Evolutionary conservation across 345 rosid genomes (phyloP).

Genomic region (Zanthoxylum bungeanum): DNA sequence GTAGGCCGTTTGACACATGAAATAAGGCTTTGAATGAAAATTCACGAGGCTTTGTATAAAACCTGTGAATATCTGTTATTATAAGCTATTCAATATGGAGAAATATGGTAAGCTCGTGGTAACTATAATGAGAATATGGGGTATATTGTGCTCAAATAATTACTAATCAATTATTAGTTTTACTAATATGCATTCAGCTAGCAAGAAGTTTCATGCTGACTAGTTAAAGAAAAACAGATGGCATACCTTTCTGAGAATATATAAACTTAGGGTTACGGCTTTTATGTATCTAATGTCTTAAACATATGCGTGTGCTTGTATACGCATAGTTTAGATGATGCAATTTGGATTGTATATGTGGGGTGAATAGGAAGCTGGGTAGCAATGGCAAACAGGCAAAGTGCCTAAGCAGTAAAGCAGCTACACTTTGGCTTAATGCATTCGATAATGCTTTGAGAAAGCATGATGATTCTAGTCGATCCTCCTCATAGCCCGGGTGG

Average conservation of each 20-base stretch:
- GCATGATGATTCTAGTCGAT: neutral
- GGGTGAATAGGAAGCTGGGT: neutral
- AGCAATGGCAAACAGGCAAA: neutral
- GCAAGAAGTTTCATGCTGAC: no score
- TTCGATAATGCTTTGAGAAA: neutral
- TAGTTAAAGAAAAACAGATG: no score
- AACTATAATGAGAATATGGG: no score
- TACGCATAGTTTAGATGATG: neutral
- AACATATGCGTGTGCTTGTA: no score
- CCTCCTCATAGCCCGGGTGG: neutral
- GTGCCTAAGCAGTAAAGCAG: no score
- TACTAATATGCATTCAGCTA: no score
- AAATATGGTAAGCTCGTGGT: neutral
- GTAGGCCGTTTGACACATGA: neutral
- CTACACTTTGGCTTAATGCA: neutral
- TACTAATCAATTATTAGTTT: neutral
- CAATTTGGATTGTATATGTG: constrained; percentile 1
- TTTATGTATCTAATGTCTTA: neutral
- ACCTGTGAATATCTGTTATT: neutral
- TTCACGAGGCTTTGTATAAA: neutral
- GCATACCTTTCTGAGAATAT: neutral
- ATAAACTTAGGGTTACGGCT: neutral
- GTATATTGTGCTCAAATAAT: no score
- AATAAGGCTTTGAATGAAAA: neutral
- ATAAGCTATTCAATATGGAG: neutral